Evolutionary conservation across 2,329 filamentous ascomycete species (phyloP).

Genomic region (Westerdykella aurantiaca): DNA sequence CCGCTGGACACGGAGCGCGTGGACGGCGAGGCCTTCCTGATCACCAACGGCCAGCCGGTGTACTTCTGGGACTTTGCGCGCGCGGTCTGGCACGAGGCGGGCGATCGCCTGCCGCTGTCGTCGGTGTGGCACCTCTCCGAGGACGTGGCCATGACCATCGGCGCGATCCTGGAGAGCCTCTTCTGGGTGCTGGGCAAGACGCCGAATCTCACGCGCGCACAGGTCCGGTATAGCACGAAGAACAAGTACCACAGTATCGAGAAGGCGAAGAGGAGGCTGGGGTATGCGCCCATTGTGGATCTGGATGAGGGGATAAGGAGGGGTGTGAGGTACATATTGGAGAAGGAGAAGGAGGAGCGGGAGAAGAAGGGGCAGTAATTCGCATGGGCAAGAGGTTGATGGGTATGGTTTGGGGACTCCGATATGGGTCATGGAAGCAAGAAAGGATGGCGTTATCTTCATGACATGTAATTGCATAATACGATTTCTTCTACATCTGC

Average conservation of each 20-base stretch:
- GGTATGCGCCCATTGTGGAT: conserved; percentile 62
- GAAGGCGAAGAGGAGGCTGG: conserved; percentile 66
- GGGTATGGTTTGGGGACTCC: too few species aligned
- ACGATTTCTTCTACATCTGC: too few species aligned
- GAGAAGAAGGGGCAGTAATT: conserved; percentile 33
- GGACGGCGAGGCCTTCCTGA: conserved; percentile 48
- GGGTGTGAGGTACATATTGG: conserved; percentile 40
- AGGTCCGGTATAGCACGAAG: conserved; percentile 64
- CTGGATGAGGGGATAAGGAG: conserved; percentile 57
- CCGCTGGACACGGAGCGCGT: conserved; percentile 44
- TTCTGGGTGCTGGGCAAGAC: conserved; percentile 43
- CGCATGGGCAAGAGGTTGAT: too few species aligned
- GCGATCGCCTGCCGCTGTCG: conserved; percentile 32
- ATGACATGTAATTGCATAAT: too few species aligned
- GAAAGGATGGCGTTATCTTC: too few species aligned
- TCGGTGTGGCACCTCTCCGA: conserved; percentile 41
- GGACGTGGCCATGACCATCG: conserved; percentile 40
- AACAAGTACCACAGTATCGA: conserved; percentile 71
- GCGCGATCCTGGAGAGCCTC: conserved; percentile 41
- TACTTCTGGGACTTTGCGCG: conserved; percentile 50
- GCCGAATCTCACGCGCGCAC: conserved; percentile 43
- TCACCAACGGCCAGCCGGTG: conserved; percentile 47
- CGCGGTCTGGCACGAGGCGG: conserved; percentile 43
- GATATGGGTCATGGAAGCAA: too few species aligned
- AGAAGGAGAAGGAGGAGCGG: conserved; percentile 21